Evolutionary conservation across 768 basidiomycete genomes (phyloP).

Genomic region (Tricholoma matsutake): DNA sequence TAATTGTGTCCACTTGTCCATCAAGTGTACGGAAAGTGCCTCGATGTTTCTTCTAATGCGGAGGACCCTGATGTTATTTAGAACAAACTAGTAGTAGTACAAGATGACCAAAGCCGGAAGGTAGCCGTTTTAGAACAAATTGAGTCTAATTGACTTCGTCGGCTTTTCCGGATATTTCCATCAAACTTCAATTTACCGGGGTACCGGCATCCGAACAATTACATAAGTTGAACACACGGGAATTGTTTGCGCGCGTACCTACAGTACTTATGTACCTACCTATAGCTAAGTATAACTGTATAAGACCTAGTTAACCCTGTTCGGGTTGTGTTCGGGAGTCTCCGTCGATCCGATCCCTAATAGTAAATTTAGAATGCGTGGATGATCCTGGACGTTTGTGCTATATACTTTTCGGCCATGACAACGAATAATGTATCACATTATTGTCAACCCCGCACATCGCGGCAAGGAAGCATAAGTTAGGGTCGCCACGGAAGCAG

Average conservation of each 20-base stretch:
- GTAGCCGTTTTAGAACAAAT: too few species aligned
- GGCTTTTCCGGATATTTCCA: background rate
- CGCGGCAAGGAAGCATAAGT: background rate
- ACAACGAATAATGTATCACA: background rate
- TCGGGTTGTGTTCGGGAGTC: background rate
- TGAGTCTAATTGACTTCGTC: background rate
- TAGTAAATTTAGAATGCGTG: background rate
- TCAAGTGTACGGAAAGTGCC: too few species aligned
- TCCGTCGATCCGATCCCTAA: background rate
- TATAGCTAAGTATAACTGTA: too few species aligned
- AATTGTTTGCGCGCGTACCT: background rate
- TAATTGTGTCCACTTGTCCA: too few species aligned
- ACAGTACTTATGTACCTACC: too few species aligned
- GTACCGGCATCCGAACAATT: background rate
- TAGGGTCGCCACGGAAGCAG: background rate
- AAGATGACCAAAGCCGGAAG: too few species aligned
- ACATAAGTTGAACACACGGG: background rate
- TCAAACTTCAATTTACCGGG: background rate
- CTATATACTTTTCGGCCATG: background rate
- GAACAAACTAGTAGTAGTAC: too few species aligned
- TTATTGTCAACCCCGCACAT: background rate
- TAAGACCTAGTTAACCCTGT: too few species aligned
- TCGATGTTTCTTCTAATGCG: too few species aligned
- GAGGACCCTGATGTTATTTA: too few species aligned
- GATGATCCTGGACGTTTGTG: background rate